Percentiles rank a stretch among this genome's conserved stretches.
phyloP scores from a whole-genome alignment of 345 rosid genomes.

The Hypericum androsaemum region DNA sequence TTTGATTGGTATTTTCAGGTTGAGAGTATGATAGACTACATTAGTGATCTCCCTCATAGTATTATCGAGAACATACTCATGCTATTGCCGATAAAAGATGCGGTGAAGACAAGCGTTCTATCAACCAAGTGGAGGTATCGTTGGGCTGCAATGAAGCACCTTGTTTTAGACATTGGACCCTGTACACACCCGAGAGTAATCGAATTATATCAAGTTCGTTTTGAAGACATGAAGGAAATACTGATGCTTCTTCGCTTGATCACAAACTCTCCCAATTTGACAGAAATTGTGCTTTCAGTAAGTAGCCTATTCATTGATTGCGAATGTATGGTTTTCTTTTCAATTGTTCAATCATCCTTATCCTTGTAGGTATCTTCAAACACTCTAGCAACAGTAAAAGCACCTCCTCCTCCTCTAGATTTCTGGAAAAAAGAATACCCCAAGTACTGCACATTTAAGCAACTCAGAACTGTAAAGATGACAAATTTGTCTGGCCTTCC shows the following conservation, averaged over 20 bases:
- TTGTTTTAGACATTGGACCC: slow-evolving; percentile 59
- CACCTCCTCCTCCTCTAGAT: slow-evolving; percentile 44
- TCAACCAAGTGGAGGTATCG: slow-evolving; percentile 79
- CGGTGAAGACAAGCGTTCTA: slow-evolving; percentile 62
- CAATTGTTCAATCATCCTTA: slow-evolving; percentile 1
- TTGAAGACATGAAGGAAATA: slow-evolving; percentile 79
- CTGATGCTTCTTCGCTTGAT: slow-evolving; percentile 72
- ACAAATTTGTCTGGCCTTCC: slow-evolving; percentile 60
- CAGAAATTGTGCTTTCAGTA: slow-evolving; percentile 69
- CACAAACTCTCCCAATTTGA: slow-evolving; percentile 68
- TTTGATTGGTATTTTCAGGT: background rate
- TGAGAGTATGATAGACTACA: slow-evolving; percentile 34
- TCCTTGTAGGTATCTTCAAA: slow-evolving; percentile 62
- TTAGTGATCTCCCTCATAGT: slow-evolving; percentile 78
- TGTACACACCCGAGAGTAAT: slow-evolving; percentile 47
- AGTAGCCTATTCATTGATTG: slow-evolving; percentile 16
- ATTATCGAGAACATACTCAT: slow-evolving; percentile 65
- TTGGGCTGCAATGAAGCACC: slow-evolving; percentile 60
- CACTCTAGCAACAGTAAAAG: slow-evolving; percentile 37
- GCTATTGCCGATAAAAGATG: slow-evolving; percentile 55
- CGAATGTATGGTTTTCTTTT: background rate
- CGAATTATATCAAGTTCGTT: slow-evolving; percentile 75
- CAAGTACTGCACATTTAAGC: slow-evolving; percentile 36
- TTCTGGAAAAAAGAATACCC: slow-evolving; percentile 47
- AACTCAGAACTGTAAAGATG: slow-evolving; percentile 54